A percentile compares a stretch with the other conserved stretches of the same genome.
Conservation (phyloP, 163 green algal genomes). For the Volvox carteri region DNA sequence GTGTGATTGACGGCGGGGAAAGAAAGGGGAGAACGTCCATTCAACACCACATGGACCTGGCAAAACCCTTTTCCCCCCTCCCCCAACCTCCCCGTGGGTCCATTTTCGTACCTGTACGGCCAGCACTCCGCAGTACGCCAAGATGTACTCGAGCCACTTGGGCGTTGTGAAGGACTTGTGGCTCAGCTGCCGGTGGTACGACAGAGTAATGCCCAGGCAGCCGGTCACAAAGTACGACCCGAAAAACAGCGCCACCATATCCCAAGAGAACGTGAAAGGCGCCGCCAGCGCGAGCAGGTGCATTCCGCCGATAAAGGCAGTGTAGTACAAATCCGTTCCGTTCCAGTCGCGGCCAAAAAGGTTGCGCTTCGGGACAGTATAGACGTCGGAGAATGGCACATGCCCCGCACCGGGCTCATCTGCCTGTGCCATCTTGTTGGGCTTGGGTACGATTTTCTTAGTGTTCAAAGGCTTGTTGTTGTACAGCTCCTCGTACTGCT, state of each 20-base stretch:
- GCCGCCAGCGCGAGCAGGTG: constrained; percentile 88
- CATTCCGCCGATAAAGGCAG: constrained; percentile 88
- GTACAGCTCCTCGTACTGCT: constrained; percentile 91
- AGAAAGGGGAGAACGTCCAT: too few relatives aligned
- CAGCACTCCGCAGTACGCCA: constrained; percentile 98
- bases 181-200: constrained; percentile 83
- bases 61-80: too few relatives aligned
- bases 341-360: constrained; percentile 74
- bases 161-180: constrained; percentile 60
- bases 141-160: constrained; percentile 98
- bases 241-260: constrained; percentile 80
- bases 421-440: constrained; percentile 76
- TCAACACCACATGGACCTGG: too few relatives aligned
- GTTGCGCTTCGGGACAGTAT: constrained; percentile 52
- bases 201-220: constrained; percentile 96
- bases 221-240: constrained; percentile 88
- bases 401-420: constrained; percentile 72
- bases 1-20: too few relatives aligned
- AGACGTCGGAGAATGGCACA: constrained; percentile 81
- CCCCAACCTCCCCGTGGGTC: too few relatives aligned
- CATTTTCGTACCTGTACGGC: constrained; percentile 78
- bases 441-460: constrained; percentile 82
- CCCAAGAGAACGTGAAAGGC: constrained; percentile 91
- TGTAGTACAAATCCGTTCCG: constrained; percentile 87
- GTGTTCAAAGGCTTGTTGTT: constrained; percentile 71